Conservation (phyloP, 176 grass and related monocot genomes). For the Neostapfia colusana region DNA sequence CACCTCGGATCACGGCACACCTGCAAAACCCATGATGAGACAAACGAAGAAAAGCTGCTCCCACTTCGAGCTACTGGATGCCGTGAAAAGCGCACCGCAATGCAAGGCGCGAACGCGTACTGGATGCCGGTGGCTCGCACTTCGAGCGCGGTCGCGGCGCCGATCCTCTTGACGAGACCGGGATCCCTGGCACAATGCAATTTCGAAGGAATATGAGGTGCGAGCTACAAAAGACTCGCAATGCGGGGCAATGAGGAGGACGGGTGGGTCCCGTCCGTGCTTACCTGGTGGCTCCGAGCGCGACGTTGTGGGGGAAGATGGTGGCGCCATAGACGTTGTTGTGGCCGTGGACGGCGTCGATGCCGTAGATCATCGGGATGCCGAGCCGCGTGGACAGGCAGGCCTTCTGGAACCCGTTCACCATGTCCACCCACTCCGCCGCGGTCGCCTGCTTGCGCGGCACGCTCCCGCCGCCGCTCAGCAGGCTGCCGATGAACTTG, state of each 20-base stretch:
- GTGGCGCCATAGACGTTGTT: slow-evolving; percentile 96
- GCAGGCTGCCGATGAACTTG: slow-evolving; percentile 86
- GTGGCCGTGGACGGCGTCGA: slow-evolving; percentile 93
- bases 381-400: slow-evolving; percentile 68
- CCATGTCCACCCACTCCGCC: slow-evolving; percentile 65
- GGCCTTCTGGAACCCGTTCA: slow-evolving; percentile 65
- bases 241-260: too few species aligned
- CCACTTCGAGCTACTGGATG: too few species aligned
- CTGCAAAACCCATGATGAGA: slow-evolving; percentile 43
- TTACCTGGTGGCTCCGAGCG: slow-evolving; percentile 80
- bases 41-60: not conserved
- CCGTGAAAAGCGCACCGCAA: too few species aligned
- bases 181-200: slow-evolving; percentile 55
- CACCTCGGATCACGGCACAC: slow-evolving; percentile 92
- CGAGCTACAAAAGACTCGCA: not conserved
- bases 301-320: slow-evolving; percentile 96
- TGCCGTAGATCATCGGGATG: slow-evolving; percentile 97
- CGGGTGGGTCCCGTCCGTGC: slow-evolving; percentile 1
- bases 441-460: slow-evolving; percentile 60
- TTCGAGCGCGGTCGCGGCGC: slow-evolving; percentile 82
- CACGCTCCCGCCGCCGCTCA: slow-evolving; percentile 91
- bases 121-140: slow-evolving; percentile 93
- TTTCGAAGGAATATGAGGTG: not conserved
- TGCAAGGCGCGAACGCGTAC: slow-evolving; percentile 96
- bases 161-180: slow-evolving; percentile 85